Base-by-base conservation (phyloP, 495 filamentous ascomycete species). In the Bathelium albidoporum region DNA sequence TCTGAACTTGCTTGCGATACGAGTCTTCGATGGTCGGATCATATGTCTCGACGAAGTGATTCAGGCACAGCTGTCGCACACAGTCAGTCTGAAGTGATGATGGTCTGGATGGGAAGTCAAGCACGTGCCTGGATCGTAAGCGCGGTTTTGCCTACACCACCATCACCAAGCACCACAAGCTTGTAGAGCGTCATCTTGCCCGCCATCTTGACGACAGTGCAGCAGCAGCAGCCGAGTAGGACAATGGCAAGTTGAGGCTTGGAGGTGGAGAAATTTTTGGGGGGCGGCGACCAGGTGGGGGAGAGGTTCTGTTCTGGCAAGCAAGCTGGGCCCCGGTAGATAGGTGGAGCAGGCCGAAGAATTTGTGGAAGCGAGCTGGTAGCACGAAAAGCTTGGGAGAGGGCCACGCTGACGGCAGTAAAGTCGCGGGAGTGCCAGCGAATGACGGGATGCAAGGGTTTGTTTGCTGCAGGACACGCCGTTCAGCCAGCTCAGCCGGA, bases 1-100 rank as follows among this genome's bases (percentile, higher is more conserved):
- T 97, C 65, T 97, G 93, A 62, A 96, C 92, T 78, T 97, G 95
- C 79, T 97, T 97, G 66, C 94, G 86, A 75, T 98, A 98, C 18
- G 93, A 97, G 70, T 98, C 90, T 78, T 95, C 90, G 72, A 95
- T 95, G 65, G 90, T 97, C 29, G 94, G 94, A 76, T 98, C 94
- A 75, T 98, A 98, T 73, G 86, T 90, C 74, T 89, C 87, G 69
- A 89, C 85, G 68, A 89, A 90, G 72, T 90, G 87, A 71, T 90
- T 89, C 34, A 90, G 72, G 71, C 87, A 90, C 49, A 90, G 75
- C 87, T 90, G 71, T 28, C 60, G n/a, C n/a, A 61, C 66, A 20
- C 20, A 39, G 20, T 32, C 43, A 39, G 55, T 64, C 36, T n/a
- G n/a, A n/a, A 66, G 39, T 32, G 28, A 29, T 31, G 18, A 39